Evolutionary conservation across 2,329 filamentous ascomycete genomes (phyloP), one percentile per base, ranked within the genome.

Genomic region (Penicillium sp.): DNA sequence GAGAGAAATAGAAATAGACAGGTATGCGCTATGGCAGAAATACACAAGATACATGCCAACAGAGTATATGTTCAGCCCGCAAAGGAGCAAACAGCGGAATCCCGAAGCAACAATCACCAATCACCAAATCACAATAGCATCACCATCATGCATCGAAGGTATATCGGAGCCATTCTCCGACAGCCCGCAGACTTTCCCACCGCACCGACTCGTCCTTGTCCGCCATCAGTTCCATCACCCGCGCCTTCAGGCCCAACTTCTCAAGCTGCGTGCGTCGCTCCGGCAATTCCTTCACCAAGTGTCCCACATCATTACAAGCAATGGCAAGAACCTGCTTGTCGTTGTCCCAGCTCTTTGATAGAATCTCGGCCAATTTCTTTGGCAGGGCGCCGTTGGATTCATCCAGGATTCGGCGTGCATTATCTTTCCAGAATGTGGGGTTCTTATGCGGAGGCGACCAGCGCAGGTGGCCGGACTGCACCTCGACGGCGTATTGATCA

Each of bases 361-460:
- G 82, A 58, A 96, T 96, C 65, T 92, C 89, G n/a, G 88, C 90
- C 52, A 97, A 80, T 77, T 91, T 89, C 68, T 87, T 87, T 34
- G 89, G 85, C 48, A 96, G 81, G 61, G 87, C 87, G 29, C 90
- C 91, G 61, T 91, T 89, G 71, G 92, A 87, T 60, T 89, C 85
- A 48, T 96, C 91, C 54, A 96, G 80, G 60, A 97, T 96, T 67
- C 87, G 88, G 54, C 89, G 86, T 7, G 92, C 90, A 66, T 97
- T 96, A 66, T 96, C 92, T 39, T 87, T 86, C 92, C 92, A 97
- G 78, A 97, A 97, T 5, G 87, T 84, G 42, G 87, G 82, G 77
- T 88, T 93, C 65, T 90, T 87, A 76, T 97, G 92, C 34, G 92
- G 92, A 26, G 92, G 92, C 5, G 90, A 94, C 92, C 92, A 97